Conservation (phyloP, 1,139 yeast species). For the Scheffersomyces stambukii region DNA sequence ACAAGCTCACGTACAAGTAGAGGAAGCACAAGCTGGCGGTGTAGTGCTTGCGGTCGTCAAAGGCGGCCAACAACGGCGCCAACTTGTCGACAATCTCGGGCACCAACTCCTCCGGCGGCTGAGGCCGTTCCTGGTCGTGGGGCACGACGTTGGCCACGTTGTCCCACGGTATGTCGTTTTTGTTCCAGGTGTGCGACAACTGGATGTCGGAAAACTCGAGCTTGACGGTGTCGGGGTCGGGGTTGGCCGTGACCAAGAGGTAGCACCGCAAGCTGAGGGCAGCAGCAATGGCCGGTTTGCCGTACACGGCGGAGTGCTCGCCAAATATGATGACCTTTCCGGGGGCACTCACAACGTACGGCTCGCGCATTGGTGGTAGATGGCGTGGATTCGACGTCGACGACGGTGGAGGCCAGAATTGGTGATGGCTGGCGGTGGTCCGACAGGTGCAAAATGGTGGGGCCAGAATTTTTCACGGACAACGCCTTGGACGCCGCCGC, state of each 20-base stretch:
- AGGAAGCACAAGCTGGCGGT: constrained; percentile 86
- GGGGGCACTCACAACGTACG: constrained; percentile 87
- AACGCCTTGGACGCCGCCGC: too few species aligned
- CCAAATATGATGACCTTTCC: constrained; percentile 96
- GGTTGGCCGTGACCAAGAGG: constrained; percentile 48
- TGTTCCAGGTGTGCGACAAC: constrained; percentile 61
- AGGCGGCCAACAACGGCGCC: constrained; percentile 38
- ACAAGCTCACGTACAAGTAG: constrained; percentile 64
- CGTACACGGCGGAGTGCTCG: constrained; percentile 94
- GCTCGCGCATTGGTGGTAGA: constrained; percentile 5
- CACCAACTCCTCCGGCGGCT: constrained; percentile 52
- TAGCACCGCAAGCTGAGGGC: constrained; percentile 81
- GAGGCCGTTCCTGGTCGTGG: constrained; percentile 28
- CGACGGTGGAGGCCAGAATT: too few species aligned
- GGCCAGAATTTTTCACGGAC: too few species aligned
- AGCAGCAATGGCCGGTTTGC: constrained; percentile 90
- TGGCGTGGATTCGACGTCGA: too few species aligned
- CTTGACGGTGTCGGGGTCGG: constrained; percentile 37
- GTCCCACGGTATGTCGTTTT: constrained; percentile 59
- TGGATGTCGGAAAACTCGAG: constrained; percentile 83
- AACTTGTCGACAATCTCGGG: constrained; percentile 54
- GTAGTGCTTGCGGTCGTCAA: constrained; percentile 57
- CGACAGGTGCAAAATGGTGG: too few species aligned
- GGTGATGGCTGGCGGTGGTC: neutral
- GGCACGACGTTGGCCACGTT: constrained; percentile 22